Evolutionary conservation across 2,329 filamentous ascomycete genomes (phyloP), one percentile per base, ranked within the genome.

Genomic region (Gnomoniopsis sp.): DNA sequence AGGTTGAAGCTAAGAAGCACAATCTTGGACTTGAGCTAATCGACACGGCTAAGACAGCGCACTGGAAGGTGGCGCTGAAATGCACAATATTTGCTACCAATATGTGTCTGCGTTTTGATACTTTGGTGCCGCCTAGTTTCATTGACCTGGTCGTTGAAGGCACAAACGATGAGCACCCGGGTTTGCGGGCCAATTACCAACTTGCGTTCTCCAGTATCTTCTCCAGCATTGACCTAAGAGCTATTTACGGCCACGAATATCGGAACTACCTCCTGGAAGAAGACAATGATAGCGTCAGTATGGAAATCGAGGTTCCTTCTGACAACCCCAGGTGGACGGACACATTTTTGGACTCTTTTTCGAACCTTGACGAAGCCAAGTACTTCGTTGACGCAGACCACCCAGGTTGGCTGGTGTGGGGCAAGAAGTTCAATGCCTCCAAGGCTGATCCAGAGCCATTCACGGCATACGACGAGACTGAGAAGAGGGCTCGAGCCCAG

Each of bases 331-430:
- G 84, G 10, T 96, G 91, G 81, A 99, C 95, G 0, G 73, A 87
- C 56, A 83, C 87, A 23, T 96, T 91, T 68, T 79, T 99, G 0
- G 81, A 86, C 1, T 82, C 85, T 22, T 99, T 99, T 71, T 86
- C 87, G 11, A 82, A 89, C 50, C 49, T 88, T 6, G 87, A 77
- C 14, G 66, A 87, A 34, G 88, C 91, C 0, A 87, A 96, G 63
- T 96, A 96, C 71, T 96, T 93, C 70, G 86, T 98, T 49, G 95
- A 99, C 69, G 84, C 87, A 56, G 93, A 98, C 70, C 90, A 96
- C 70, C 91, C 93, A 4, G 95, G 95, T 34, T 99, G 96, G 96
- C 81, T 99, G 19, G 92, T 96, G 0, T 99, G 95, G 95, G 89
- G 89, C 54, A 91, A 95, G 72, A 86, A 82, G 34, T 93, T 98